phyloP scores from a whole-genome alignment of 805 yeast genomes.

The Kodamaea lidongshanica region DNA sequence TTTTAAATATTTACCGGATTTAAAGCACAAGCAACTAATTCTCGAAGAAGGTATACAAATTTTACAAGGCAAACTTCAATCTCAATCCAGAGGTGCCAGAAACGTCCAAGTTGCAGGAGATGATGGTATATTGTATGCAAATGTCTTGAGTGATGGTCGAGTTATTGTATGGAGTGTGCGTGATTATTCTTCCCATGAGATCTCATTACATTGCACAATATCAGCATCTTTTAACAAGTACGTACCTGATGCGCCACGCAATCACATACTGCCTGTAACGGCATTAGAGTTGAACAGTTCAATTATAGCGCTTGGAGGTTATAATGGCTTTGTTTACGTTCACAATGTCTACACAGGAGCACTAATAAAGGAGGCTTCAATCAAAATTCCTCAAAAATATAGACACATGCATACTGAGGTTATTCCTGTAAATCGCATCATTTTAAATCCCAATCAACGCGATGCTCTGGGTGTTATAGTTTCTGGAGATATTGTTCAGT shows the following conservation, averaged over 20 bases:
- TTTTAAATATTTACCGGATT: conserved; percentile 10
- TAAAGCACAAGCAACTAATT: conserved; percentile 4
- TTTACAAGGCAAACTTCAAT: conserved; percentile 15
- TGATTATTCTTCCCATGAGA: conserved; percentile 10
- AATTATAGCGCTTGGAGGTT: conserved; percentile 34
- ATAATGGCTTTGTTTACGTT: conserved; percentile 37
- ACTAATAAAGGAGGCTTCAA: conserved; percentile 28
- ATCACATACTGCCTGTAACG: conserved; percentile 13
- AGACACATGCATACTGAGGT: conserved; percentile 16
- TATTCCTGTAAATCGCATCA: conserved; percentile 23
- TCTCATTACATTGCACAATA: conserved; percentile 13
- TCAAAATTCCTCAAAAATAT: conserved; percentile 24
- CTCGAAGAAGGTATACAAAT: conserved; percentile 14
- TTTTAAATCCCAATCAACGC: conserved; percentile 19
- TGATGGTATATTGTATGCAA: conserved; percentile 36
- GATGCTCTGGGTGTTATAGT: conserved; percentile 34
- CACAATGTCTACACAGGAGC: conserved; percentile 41
- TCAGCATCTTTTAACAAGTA: conserved; percentile 20
- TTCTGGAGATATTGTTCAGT: conserved; percentile 39
- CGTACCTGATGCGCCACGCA: conserved; percentile 6
- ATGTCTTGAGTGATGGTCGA: conserved; percentile 34
- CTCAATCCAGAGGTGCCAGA: conserved; percentile 5
- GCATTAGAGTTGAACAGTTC: conserved; percentile 29
- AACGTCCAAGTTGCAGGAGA: conserved; percentile 18
- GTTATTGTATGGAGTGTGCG: conserved; percentile 42